These are phyloP conservation scores for Straminergon stramineum DNA, from an alignment of 225 moss, liverwort and hornwort species.

Conservation along the genomic window DNA sequence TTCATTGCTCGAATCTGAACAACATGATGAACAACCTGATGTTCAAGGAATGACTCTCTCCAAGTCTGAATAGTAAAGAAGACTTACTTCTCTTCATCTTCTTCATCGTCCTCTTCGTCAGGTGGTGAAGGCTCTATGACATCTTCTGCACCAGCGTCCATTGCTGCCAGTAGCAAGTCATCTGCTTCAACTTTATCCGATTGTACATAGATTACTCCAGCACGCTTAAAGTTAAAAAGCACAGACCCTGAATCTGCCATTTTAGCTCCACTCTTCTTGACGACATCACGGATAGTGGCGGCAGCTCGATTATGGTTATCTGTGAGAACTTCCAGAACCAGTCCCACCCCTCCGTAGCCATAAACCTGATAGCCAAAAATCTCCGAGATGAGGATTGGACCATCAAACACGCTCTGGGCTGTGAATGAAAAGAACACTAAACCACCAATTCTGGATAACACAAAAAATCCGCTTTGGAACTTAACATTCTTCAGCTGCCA, in stretches of 20 bases:
- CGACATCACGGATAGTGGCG: slow-evolving; percentile 80
- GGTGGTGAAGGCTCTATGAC: slow-evolving; percentile 57
- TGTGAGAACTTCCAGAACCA: slow-evolving; percentile 85
- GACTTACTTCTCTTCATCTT: slow-evolving; percentile 43
- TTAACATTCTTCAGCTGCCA: not conserved
- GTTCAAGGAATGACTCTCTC: not conserved
- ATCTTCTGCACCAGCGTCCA: slow-evolving; percentile 98
- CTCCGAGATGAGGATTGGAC: not conserved
- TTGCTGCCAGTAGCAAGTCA: slow-evolving; percentile 76
- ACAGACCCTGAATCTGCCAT: slow-evolving; percentile 96
- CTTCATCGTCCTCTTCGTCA: slow-evolving; percentile 57
- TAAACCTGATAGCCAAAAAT: slow-evolving; percentile 49
- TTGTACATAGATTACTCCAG: slow-evolving; percentile 72
- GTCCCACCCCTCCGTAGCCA: slow-evolving; percentile 87
- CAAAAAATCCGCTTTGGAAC: not conserved
- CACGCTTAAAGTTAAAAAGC: slow-evolving; percentile 86
- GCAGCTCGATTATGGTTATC: slow-evolving; percentile 93
- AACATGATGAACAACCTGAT: not conserved
- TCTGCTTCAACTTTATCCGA: slow-evolving; percentile 43
- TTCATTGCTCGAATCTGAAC: not conserved
- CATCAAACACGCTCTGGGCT: not conserved
- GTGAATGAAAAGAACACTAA: not conserved
- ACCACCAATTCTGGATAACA: not conserved
- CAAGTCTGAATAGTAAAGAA: not conserved
- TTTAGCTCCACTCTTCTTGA: slow-evolving; percentile 95